phyloP scores from a whole-genome alignment of 2,329 filamentous ascomycete species.

The Hansfordia pulvinata region DNA sequence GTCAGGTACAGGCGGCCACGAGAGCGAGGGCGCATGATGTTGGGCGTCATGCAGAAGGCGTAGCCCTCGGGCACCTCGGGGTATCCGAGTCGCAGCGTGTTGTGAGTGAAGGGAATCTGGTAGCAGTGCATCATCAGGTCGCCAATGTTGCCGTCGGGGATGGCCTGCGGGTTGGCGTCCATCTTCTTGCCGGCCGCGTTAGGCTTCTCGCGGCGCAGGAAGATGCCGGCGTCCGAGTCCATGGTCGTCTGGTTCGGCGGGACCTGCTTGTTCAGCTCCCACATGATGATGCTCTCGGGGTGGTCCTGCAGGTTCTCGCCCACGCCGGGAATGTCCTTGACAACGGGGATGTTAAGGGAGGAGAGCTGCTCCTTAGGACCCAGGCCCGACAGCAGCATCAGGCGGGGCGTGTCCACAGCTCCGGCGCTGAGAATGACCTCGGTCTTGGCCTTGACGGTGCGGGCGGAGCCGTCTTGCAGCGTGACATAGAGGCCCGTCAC shows the following conservation, averaged over 20 bases:
- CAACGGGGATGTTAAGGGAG: slow-evolving; percentile 38
- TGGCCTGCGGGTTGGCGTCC: slow-evolving; percentile 31
- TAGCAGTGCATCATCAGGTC: slow-evolving; percentile 97
- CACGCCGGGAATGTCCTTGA: slow-evolving; percentile 43
- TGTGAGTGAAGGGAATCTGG: slow-evolving; percentile 83
- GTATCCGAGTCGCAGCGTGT: slow-evolving; percentile 70
- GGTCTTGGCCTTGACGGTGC: slow-evolving; percentile 48
- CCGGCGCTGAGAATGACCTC: slow-evolving; percentile 75
- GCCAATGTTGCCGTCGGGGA: slow-evolving; percentile 58
- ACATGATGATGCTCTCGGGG: slow-evolving; percentile 46
- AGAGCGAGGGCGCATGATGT: slow-evolving; percentile 73
- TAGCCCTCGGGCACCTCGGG: slow-evolving; percentile 50
- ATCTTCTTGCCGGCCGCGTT: slow-evolving; percentile 47
- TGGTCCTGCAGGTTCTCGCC: slow-evolving; percentile 50
- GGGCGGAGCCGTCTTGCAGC: slow-evolving; percentile 35
- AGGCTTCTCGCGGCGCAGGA: slow-evolving; percentile 63
- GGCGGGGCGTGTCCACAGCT: slow-evolving; percentile 66
- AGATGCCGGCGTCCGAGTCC: slow-evolving; percentile 83
- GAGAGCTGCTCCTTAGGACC: slow-evolving; percentile 40
- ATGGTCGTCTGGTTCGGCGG: slow-evolving; percentile 75
- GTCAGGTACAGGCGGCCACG: slow-evolving; percentile 67
- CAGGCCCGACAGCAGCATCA: slow-evolving; percentile 43
- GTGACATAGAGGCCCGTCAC: slow-evolving; percentile 63
- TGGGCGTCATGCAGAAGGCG: slow-evolving; percentile 88
- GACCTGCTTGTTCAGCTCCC: slow-evolving; percentile 70